Evolutionary conservation across 306 rosid genomes (phyloP).

Genomic region (Prosopis cineraria): DNA sequence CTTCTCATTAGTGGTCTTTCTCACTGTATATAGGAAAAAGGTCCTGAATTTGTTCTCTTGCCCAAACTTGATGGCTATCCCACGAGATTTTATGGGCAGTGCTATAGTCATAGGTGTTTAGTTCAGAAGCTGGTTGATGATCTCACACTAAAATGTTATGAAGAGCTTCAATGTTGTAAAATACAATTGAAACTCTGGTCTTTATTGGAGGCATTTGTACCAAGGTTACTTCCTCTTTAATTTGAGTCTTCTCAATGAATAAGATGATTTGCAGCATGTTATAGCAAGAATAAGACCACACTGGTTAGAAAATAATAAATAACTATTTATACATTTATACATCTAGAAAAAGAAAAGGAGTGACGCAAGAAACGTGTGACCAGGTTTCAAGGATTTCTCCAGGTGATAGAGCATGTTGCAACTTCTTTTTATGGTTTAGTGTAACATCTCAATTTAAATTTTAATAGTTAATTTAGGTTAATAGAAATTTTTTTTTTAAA

Average conservation of each 20-base stretch:
- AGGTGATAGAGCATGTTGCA: too few species aligned
- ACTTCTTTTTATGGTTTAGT: too few species aligned
- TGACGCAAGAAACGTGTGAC: too few species aligned
- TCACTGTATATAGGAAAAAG: background rate
- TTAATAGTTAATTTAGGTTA: too few species aligned
- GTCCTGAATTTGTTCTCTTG: background rate
- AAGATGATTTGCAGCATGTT: background rate
- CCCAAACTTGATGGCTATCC: background rate
- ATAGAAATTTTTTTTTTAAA: too few species aligned
- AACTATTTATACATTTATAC: too few species aligned
- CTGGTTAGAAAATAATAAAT: background rate
- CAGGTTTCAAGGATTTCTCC: too few species aligned
- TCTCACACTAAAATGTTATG: background rate
- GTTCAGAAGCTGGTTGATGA: background rate
- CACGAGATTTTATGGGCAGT: background rate
- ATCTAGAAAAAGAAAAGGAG: too few species aligned
- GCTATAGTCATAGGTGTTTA: background rate
- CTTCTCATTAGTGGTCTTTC: conserved; percentile 6
- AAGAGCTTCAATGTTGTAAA: background rate
- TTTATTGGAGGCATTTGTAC: background rate
- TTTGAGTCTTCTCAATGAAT: background rate
- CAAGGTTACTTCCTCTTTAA: background rate
- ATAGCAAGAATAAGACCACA: background rate
- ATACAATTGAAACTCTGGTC: background rate
- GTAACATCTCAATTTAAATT: too few species aligned